Evolutionary conservation across 805 yeast species (phyloP).

Genomic region (Candida verbasci): DNA sequence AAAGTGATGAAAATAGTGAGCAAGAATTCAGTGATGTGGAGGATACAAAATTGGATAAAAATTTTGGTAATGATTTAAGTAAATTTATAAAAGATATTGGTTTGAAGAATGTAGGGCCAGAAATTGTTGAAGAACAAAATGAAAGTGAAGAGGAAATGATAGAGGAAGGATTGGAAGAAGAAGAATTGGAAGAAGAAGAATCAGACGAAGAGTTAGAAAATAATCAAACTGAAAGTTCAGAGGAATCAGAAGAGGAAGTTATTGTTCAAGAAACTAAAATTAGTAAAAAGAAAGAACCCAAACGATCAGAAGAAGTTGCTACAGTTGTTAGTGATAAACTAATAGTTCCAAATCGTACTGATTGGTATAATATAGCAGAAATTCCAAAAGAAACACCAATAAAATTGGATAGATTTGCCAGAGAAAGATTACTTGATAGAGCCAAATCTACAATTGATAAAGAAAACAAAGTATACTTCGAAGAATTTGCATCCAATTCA

Average conservation of each 20-base stretch:
- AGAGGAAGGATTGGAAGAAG: constrained; percentile 21
- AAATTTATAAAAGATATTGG: constrained; percentile 68
- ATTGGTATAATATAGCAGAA: constrained; percentile 65
- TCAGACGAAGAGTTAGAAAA: constrained; percentile 16
- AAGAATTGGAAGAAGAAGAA: constrained; percentile 15
- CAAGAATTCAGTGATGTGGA: constrained; percentile 46
- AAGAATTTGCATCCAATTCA: constrained; percentile 68
- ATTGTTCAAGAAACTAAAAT: constrained; percentile 14
- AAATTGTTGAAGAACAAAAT: constrained; percentile 24
- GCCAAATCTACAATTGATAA: constrained; percentile 62
- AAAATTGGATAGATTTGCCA: constrained; percentile 47
- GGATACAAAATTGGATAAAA: constrained; percentile 27
- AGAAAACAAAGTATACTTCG: constrained; percentile 69
- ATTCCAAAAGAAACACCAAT: constrained; percentile 20
- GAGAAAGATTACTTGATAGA: constrained; percentile 57
- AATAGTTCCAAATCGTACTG: constrained; percentile 55
- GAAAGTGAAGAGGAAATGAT: constrained; percentile 38
- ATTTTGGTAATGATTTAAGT: constrained; percentile 51
- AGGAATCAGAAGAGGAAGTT: constrained; percentile 12
- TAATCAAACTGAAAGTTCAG: constrained; percentile 23
- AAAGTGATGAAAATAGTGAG: constrained; percentile 43
- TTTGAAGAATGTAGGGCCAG: constrained; percentile 38
- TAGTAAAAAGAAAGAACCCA: constrained; percentile 19
- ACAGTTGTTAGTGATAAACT: constrained; percentile 56
- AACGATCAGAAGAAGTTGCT: constrained; percentile 28